A percentile compares a stretch with the other conserved stretches of the same genome.
These are phyloP conservation scores for Komagataella pseudopastoris DNA, from an alignment of 805 yeast species.

Conservation along the genomic window DNA sequence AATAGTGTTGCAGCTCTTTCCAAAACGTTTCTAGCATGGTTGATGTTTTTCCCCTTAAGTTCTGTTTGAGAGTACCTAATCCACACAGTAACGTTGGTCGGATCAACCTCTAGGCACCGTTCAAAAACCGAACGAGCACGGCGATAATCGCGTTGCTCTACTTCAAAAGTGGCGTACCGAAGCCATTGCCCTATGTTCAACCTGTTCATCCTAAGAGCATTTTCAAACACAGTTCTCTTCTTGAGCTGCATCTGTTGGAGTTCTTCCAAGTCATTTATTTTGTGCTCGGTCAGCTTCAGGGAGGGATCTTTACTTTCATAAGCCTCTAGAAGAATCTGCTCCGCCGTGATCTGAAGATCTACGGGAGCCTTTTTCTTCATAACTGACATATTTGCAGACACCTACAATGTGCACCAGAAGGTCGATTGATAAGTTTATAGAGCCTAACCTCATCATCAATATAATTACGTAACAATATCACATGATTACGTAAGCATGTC, in stretches of 20 bases:
- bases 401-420: neutral
- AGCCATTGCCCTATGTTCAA: slow-evolving; percentile 82
- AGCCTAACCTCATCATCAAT: neutral
- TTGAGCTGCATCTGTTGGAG: slow-evolving; percentile 60
- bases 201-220: slow-evolving; percentile 75
- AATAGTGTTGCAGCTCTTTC: slow-evolving; percentile 63
- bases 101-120: slow-evolving; percentile 69
- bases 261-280: slow-evolving; percentile 68
- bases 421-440: neutral
- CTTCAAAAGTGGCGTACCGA: slow-evolving; percentile 81
- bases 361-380: slow-evolving; percentile 26
- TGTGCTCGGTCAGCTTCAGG: slow-evolving; percentile 26
- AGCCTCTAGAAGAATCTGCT: slow-evolving; percentile 49
- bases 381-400: neutral
- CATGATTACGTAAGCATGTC: neutral
- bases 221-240: slow-evolving; percentile 73
- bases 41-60: slow-evolving; percentile 54
- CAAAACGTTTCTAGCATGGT: slow-evolving; percentile 79
- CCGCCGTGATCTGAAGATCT: slow-evolving; percentile 47
- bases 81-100: slow-evolving; percentile 76
- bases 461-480: neutral
- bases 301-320: slow-evolving; percentile 32
- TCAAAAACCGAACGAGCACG: slow-evolving; percentile 84
- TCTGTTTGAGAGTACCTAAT: slow-evolving; percentile 70
- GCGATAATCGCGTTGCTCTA: slow-evolving; percentile 61